A percentile compares a stretch with the other conserved stretches of the same genome.
These are phyloP conservation scores for Orbilia javanica DNA, from an alignment of 2,329 filamentous ascomycete species.

Conservation along the genomic window DNA sequence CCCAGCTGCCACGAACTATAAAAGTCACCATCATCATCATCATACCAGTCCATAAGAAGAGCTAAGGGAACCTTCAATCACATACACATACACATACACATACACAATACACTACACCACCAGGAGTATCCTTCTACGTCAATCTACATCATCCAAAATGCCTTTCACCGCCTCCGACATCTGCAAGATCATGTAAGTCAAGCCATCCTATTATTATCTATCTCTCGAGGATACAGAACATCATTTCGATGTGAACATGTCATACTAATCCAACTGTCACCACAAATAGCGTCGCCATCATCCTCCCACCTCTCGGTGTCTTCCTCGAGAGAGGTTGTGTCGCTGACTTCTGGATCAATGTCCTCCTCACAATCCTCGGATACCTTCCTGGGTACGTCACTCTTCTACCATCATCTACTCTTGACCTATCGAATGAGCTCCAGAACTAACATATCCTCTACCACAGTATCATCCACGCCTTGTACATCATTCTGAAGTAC, in stretches of 20 bases:
- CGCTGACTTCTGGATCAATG: constrained; percentile 90
- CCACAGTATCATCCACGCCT: constrained; percentile 84
- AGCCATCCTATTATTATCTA: background rate
- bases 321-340: constrained; percentile 94
- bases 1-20: background rate
- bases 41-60: too few relatives aligned
- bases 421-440: background rate
- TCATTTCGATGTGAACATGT: too few relatives aligned
- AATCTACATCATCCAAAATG: constrained; percentile 65
- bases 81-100: constrained; percentile 21
- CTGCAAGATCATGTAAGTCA: constrained; percentile 73
- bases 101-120: constrained; percentile 11
- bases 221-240: background rate
- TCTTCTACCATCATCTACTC: background rate
- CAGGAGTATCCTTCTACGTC: constrained; percentile 1
- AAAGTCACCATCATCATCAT: constrained; percentile 39
- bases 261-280: too few relatives aligned
- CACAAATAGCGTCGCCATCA: constrained; percentile 78
- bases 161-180: constrained; percentile 77
- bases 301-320: constrained; percentile 90
- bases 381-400: constrained; percentile 65
- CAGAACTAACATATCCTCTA: constrained; percentile 21
- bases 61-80: background rate
- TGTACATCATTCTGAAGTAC: constrained; percentile 71
- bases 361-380: constrained; percentile 83